A percentile compares a stretch with the other conserved stretches of the same genome.
Conservation (phyloP, 108 stramenopile genomes). For the Cyclotella baltica region DNA sequence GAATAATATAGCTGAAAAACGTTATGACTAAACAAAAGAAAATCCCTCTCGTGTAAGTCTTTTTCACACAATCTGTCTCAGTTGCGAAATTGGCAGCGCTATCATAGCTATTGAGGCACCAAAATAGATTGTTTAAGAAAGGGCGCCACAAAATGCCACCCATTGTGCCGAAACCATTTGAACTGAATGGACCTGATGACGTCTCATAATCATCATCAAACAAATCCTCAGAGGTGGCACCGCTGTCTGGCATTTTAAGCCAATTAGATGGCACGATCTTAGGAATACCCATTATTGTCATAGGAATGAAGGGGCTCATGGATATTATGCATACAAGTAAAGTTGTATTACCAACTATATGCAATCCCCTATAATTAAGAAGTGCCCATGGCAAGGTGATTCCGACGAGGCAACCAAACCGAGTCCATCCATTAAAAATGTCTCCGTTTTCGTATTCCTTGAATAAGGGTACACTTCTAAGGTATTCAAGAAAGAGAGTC, state of each 20-base stretch:
- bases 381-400: constrained; percentile 78
- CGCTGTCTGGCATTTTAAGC: constrained; percentile 71
- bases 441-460: not conserved
- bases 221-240: constrained; percentile 13
- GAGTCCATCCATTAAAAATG: constrained; percentile 4
- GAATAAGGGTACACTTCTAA: constrained; percentile 23
- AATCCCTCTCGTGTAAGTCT: constrained; percentile 83
- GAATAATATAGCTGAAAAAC: constrained; percentile 75
- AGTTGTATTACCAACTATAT: constrained; percentile 86
- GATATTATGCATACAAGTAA: constrained; percentile 84
- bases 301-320: constrained; percentile 90
- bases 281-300: constrained; percentile 71
- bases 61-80: constrained; percentile 84
- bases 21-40: constrained; percentile 71
- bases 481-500: constrained; percentile 38
- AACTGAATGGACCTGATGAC: constrained; percentile 48
- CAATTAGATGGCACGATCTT: constrained; percentile 83
- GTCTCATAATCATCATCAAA: constrained; percentile 60
- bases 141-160: constrained; percentile 89
- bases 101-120: constrained; percentile 95
- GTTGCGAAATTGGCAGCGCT: constrained; percentile 84
- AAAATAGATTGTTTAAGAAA: constrained; percentile 94
- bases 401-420: constrained; percentile 60
- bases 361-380: constrained; percentile 88
- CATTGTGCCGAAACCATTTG: constrained; percentile 31